A percentile compares a stretch with the other conserved stretches of the same genome.
Evolutionary conservation across 768 basidiomycete species (phyloP).

Genomic region (Auriscalpium orientale): DNA sequence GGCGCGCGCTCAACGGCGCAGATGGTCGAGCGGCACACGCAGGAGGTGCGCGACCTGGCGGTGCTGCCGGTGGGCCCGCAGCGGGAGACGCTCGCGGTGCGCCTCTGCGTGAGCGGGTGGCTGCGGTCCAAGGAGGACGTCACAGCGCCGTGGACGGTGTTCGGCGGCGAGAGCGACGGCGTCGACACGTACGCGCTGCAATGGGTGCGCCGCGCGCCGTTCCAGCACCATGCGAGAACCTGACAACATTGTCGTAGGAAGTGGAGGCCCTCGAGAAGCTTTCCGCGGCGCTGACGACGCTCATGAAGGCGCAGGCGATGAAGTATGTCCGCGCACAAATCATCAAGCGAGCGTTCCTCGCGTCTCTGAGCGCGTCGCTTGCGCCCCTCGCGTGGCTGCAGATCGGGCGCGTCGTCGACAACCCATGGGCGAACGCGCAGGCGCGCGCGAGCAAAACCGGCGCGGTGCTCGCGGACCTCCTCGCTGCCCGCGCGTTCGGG

Average conservation of each 20-base stretch:
- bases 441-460: conserved; percentile 47
- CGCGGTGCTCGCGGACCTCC: conserved; percentile 43
- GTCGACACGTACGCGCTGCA: conserved; percentile 50
- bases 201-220: conserved; percentile 33
- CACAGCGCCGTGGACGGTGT: conserved; percentile 44
- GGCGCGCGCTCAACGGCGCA: conserved; percentile 40
- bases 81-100: conserved; percentile 39
- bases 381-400: conserved; percentile 43
- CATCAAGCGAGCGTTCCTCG: conserved; percentile 43
- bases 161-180: conserved; percentile 31
- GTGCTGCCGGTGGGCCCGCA: conserved; percentile 37
- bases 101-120: conserved; percentile 54
- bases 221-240: neutral
- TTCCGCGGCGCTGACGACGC: conserved; percentile 36
- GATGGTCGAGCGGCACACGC: conserved; percentile 43
- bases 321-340: conserved; percentile 41
- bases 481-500: conserved; percentile 43
- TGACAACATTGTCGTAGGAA: conserved; percentile 31
- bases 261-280: conserved; percentile 44
- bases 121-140: conserved; percentile 37
- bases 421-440: conserved; percentile 52
- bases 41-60: conserved; percentile 46
- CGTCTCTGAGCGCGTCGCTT: conserved; percentile 40
- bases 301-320: conserved; percentile 43
- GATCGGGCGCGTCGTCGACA: conserved; percentile 50